phyloP scores from a whole-genome alignment of 2,329 filamentous ascomycete genomes.

The Aspergillus tamarii region DNA sequence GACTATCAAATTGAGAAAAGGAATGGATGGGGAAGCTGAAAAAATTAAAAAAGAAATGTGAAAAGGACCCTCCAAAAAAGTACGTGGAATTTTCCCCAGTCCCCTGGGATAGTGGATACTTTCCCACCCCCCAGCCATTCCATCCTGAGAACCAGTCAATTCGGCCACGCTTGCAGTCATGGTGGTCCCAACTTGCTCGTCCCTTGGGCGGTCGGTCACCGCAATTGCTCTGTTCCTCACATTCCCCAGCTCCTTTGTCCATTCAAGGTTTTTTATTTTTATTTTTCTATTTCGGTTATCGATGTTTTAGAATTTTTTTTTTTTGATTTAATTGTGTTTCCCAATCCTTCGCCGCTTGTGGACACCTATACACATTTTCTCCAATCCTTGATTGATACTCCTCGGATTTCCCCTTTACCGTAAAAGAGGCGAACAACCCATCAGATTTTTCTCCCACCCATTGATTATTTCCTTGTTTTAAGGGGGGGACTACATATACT shows the following conservation, averaged over 20 bases:
- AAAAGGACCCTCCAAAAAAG: background rate
- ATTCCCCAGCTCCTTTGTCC: constrained; percentile 7
- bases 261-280: constrained; percentile 3
- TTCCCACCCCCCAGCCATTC: background rate
- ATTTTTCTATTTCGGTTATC: constrained; percentile 2
- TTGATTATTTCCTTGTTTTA: background rate
- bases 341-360: constrained; percentile 1
- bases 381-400: constrained; percentile 5
- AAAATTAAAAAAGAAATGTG: background rate
- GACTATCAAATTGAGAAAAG: background rate
- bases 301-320: constrained; percentile 10
- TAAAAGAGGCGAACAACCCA: background rate
- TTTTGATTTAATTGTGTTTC: constrained; percentile 13
- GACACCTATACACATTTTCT: constrained; percentile 4
- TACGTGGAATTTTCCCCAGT: background rate
- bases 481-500: constrained; percentile 5
- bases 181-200: background rate
- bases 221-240: constrained; percentile 13
- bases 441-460: constrained; percentile 1
- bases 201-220: constrained; percentile 12
- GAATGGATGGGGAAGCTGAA: background rate
- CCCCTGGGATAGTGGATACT: background rate
- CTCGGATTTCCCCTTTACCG: constrained; percentile 12
- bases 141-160: constrained; percentile 2
- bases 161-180: constrained; percentile 13